Percentiles rank a stretch among this genome's conserved stretches.
Evolutionary conservation across 1,139 yeast species (phyloP).

Genomic region (Debaryomyces subglobosus): DNA sequence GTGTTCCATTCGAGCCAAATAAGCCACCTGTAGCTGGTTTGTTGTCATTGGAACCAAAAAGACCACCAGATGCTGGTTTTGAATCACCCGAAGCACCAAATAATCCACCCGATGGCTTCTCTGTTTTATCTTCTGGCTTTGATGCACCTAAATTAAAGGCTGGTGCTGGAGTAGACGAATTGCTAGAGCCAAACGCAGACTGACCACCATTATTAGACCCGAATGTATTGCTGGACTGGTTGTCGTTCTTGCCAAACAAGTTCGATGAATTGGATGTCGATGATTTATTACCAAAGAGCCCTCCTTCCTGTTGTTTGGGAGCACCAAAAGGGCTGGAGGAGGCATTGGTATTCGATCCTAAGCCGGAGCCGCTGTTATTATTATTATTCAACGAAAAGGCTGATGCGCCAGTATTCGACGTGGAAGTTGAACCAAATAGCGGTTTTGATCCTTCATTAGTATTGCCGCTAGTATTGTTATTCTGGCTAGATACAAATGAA

Average conservation of each 20-base stretch:
- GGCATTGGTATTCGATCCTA: slow-evolving; percentile 21
- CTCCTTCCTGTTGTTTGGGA: slow-evolving; percentile 15
- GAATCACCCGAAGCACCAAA: slow-evolving; percentile 15
- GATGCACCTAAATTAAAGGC: slow-evolving; percentile 25
- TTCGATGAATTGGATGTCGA: slow-evolving; percentile 9
- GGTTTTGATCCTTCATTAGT: slow-evolving; percentile 19
- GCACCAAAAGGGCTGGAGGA: slow-evolving; percentile 13
- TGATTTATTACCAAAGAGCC: slow-evolving; percentile 17
- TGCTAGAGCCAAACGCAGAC: not conserved
- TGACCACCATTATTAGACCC: slow-evolving; percentile 2
- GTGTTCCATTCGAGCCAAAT: slow-evolving; percentile 16
- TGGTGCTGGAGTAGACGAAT: slow-evolving; percentile 10
- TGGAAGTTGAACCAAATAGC: slow-evolving; percentile 16
- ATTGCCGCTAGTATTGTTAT: slow-evolving; percentile 11
- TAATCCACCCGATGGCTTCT: slow-evolving; percentile 16
- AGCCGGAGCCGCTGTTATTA: slow-evolving; percentile 12
- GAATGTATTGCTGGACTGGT: not conserved
- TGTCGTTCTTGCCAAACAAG: slow-evolving; percentile 12
- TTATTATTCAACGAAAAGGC: slow-evolving; percentile 3
- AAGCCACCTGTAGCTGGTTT: slow-evolving; percentile 16
- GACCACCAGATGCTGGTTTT: slow-evolving; percentile 17
- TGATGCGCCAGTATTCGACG: slow-evolving; percentile 1
- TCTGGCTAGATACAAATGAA: slow-evolving; percentile 1
- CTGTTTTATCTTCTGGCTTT: slow-evolving; percentile 20
- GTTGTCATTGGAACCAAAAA: slow-evolving; percentile 13